phyloP scores from a whole-genome alignment of 192 early-diverging fungal genomes.

The Phycomyces blakesleeanus region DNA sequence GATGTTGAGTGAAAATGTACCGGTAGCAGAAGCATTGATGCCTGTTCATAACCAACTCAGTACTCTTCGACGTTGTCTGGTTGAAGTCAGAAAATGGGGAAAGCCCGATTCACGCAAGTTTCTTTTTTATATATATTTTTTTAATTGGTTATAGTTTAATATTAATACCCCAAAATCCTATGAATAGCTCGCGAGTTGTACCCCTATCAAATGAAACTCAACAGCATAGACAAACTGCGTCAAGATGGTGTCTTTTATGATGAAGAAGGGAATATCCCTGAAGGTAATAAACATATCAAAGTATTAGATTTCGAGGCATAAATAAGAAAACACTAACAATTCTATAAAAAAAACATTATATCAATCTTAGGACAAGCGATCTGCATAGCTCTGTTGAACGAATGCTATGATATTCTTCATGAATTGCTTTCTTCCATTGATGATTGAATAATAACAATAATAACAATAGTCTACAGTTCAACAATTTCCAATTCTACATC shows the following conservation, averaged over 20 bases:
- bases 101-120: constrained; percentile 61
- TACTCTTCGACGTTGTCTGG: constrained; percentile 73
- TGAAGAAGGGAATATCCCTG: constrained; percentile 76
- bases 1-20: constrained; percentile 73
- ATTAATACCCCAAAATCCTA: neutral
- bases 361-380: constrained; percentile 73
- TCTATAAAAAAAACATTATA: no score
- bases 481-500: no score
- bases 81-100: constrained; percentile 80
- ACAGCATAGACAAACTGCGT: constrained; percentile 76
- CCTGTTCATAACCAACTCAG: constrained; percentile 82
- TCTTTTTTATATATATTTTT: neutral
- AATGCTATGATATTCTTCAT: constrained; percentile 85
- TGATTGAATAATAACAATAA: no score
- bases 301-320: no score
- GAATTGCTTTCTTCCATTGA: constrained; percentile 62
- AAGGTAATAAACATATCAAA: no score
- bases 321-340: no score
- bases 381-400: constrained; percentile 76
- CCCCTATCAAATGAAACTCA: constrained; percentile 87
- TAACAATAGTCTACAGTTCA: no score
- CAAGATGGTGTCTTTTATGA: constrained; percentile 84
- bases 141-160: neutral
- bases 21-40: constrained; percentile 78
- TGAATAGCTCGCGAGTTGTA: constrained; percentile 65